These are phyloP conservation scores for Zygosaccharomyces siamensis DNA, from an alignment of 805 yeast species.

Conservation along the genomic window DNA sequence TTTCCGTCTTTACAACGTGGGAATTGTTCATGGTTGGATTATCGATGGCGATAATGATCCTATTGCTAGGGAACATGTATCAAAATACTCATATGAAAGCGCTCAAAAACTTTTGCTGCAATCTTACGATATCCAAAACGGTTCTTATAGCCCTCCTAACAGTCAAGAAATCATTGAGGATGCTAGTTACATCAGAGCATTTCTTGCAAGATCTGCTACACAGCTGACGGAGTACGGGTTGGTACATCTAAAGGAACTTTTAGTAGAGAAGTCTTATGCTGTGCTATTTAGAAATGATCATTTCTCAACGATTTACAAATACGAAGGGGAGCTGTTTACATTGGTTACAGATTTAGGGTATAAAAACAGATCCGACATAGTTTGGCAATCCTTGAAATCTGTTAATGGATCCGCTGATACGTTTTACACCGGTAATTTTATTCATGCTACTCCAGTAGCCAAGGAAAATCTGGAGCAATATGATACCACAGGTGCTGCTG, in stretches of 20 bases:
- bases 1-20: slow-evolving; percentile 55
- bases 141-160: slow-evolving; percentile 23
- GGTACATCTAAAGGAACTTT: slow-evolving; percentile 38
- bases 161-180: slow-evolving; percentile 32
- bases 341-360: slow-evolving; percentile 76
- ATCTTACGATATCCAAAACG: slow-evolving; percentile 37
- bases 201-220: slow-evolving; percentile 59
- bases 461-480: slow-evolving; percentile 6
- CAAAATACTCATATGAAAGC: slow-evolving; percentile 50
- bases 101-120: slow-evolving; percentile 55
- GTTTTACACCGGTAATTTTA: slow-evolving; percentile 63
- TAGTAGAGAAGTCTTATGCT: slow-evolving; percentile 52
- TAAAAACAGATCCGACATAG: slow-evolving; percentile 42
- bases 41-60: slow-evolving; percentile 40
- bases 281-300: slow-evolving; percentile 89
- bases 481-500: neutral
- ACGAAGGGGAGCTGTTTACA: slow-evolving; percentile 48
- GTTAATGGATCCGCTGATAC: slow-evolving; percentile 65
- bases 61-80: slow-evolving; percentile 35
- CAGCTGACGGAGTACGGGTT: slow-evolving; percentile 75
- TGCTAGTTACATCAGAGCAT: slow-evolving; percentile 39
- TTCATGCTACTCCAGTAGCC: slow-evolving; percentile 36
- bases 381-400: slow-evolving; percentile 77
- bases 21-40: slow-evolving; percentile 82
- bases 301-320: slow-evolving; percentile 64